Evolutionary conservation across 768 basidiomycete genomes (phyloP), one percentile per base, ranked within the genome.

Genomic region (Sistotremastrum niveocremeum): DNA sequence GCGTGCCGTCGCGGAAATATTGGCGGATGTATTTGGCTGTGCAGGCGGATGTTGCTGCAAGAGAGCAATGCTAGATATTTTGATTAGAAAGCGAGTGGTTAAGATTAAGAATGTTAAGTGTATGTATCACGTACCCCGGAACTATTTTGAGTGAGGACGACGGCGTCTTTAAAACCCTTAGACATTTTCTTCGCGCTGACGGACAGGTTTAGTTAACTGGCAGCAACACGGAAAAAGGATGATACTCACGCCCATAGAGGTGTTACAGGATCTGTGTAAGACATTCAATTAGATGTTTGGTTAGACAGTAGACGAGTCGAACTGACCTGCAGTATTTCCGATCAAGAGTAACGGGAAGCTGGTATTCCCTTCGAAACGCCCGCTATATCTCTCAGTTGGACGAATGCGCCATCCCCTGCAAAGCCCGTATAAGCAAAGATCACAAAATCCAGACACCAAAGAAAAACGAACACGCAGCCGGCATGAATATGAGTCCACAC

Each of bases 271-370:
- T 56, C 55, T 44, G 36, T 10, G 11, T 6, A n/a, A 1, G 20
- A 20, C 20, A 20, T 20, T 20, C 20, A 1, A 2, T 20, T 2
- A 20, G 20, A 2, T 1, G 20, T 20, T 5, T 12, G 9, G 34
- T 31, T 10, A 31, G 20, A 46, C 28, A 3, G 12, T 30, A 10
- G 3, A 5, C 37, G 20, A 4, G 12, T 20, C 12, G 20, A 31
- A 46, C 49, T 46, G 3, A 52, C 51, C 51, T 4, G 62, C 64
- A 6, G 66, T 67, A 47, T 70, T 70, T 0, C 67, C 67, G 34
- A 70, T 58, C 12, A 68, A 41, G 0, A 70, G 56, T 7, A 70
- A 50, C 0, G 68, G 68, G 48, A 60, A 54, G 46, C 66, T 68
- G 7, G 67, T 68, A 39, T 65, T 66, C 31, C 50, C 63, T 7